Conservation (phyloP, 345 rosid genomes). For the Populus alba region DNA sequence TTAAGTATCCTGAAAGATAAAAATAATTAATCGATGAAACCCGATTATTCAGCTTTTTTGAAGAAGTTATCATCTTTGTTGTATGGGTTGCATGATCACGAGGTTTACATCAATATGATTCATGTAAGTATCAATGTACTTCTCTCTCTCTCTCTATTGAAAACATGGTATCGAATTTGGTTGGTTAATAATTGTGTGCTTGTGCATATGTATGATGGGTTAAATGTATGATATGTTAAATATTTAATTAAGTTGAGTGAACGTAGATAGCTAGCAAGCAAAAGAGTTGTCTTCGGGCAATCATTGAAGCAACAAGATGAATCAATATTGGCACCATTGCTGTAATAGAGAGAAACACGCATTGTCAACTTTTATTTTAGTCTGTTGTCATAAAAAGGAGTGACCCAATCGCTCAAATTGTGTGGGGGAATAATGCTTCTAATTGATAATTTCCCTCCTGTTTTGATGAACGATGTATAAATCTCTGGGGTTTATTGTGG, state of each 20-base stretch:
- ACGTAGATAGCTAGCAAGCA: background rate
- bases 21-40: too few relatives aligned
- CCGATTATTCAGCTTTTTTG: too few relatives aligned
- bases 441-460: background rate
- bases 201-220: too few relatives aligned
- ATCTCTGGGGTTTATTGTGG: background rate
- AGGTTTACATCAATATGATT: too few relatives aligned
- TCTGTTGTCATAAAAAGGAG: background rate
- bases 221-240: background rate
- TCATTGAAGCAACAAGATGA: background rate
- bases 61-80: too few relatives aligned
- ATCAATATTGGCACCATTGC: background rate
- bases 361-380: background rate
- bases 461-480: background rate
- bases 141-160: too few relatives aligned
- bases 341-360: background rate
- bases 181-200: background rate
- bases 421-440: background rate
- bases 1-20: too few relatives aligned
- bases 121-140: background rate
- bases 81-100: too few relatives aligned
- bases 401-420: background rate
- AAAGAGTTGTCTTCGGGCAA: background rate
- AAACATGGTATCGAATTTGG: background rate
- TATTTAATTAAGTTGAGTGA: too few relatives aligned